Percentiles rank a stretch among this genome's conserved stretches.
Conservation (phyloP, 2,329 filamentous ascomycete species). For the Ophiostoma perfectum region DNA sequence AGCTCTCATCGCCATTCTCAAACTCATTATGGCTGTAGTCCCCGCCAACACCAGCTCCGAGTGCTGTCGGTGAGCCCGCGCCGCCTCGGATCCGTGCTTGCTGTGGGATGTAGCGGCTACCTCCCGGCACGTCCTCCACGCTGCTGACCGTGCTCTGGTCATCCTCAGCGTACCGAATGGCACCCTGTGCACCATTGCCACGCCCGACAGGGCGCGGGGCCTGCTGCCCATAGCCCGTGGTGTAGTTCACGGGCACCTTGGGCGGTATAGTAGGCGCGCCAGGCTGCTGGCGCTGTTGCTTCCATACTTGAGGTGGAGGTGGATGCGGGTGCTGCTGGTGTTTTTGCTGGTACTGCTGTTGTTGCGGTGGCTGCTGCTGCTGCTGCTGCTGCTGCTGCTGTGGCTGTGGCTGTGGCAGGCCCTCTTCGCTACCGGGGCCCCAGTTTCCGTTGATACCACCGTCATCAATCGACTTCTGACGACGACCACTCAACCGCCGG, state of each 20-base stretch:
- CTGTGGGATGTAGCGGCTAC: background rate
- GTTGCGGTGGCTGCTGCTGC: constrained; percentile 18
- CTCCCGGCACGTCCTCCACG: constrained; percentile 26
- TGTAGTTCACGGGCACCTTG: constrained; percentile 11
- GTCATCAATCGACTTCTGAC: constrained; percentile 41
- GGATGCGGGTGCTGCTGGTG: constrained; percentile 9
- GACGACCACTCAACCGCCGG: constrained; percentile 38
- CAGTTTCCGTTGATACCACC: constrained; percentile 54
- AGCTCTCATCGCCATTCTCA: constrained; percentile 51
- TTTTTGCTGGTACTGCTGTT: constrained; percentile 9
- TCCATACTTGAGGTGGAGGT: background rate
- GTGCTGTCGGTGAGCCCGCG: constrained; percentile 25
- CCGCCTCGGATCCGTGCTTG: constrained; percentile 23
- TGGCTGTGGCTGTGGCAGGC: constrained; percentile 20
- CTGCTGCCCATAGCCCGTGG: background rate
- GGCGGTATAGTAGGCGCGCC: constrained; percentile 13
- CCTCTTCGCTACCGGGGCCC: constrained; percentile 41
- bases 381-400: background rate
- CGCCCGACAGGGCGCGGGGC: background rate
- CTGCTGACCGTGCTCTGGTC: constrained; percentile 29
- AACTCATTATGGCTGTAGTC: constrained; percentile 45
- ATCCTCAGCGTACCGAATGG: constrained; percentile 25
- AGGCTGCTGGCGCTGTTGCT: constrained; percentile 12
- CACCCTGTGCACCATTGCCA: background rate
- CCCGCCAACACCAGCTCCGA: constrained; percentile 33